Evolutionary conservation across 495 filamentous ascomycete species (phyloP), one percentile per base, ranked within the genome.

Genomic region (Durotheca rogersii): DNA sequence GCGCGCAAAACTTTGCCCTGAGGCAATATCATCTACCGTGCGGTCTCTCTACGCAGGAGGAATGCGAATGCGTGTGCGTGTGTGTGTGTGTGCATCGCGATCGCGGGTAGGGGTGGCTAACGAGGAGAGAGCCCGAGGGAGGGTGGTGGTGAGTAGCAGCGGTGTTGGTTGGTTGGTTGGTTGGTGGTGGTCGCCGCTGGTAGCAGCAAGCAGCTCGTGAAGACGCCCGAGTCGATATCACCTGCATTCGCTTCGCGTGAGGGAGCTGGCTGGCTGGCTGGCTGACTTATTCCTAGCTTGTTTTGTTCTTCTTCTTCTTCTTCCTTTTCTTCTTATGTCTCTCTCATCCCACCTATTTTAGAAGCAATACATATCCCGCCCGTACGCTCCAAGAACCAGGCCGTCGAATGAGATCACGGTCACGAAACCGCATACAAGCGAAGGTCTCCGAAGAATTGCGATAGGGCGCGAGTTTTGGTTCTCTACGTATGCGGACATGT

Each of bases 181-280:
- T n/a, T n/a, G n/a, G n/a, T n/a, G n/a, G n/a, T n/a, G n/a, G n/a
- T n/a, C n/a, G n/a, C n/a, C n/a, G n/a, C n/a, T n/a, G 9, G 23
- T 9, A 27, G 23, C 23, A 27, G 23, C 23, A 27, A 27, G 23
- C 23, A 27, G 23, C 23, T 27, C 23, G 23, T 27, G 23, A 27
- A n/a, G 23, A 27, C 23, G 23, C 23, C 23, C 23, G 41, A 34
- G 11, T 51, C 45, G 50, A 59, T 59, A 59, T 59, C 56, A 59
- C 56, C 56, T 59, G 56, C 50, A 59, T 59, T 59, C 46, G 56
- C 50, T 59, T 59, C 50, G 50, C 56, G 46, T 51, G 45, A 47
- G 41, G 40, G 23, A 36, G 17, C n/a, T 48, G 29, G n/a, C n/a
- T n/a, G n/a, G n/a, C n/a, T n/a, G n/a, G n/a, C n/a, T n/a, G n/a